These are phyloP conservation scores for Chimonanthus praecox DNA, from an alignment of 164 flowering plant genomes.

Conservation along the genomic window DNA sequence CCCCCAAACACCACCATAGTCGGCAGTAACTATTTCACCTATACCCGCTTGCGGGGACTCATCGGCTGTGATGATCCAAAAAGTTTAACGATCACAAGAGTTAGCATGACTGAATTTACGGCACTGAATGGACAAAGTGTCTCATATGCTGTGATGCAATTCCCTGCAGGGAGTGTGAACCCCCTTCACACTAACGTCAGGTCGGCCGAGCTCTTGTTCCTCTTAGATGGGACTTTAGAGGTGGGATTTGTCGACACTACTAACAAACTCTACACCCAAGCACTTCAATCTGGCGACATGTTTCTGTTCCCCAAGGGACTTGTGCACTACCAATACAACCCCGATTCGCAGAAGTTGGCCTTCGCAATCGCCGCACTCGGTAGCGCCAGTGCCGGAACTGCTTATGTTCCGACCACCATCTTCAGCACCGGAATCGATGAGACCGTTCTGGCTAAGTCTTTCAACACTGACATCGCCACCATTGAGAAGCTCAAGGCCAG, in stretches of 20 bases:
- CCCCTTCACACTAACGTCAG: conserved; percentile 25
- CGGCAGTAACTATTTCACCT: conserved; percentile 17
- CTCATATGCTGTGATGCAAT: conserved; percentile 19
- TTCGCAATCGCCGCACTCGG: conserved; percentile 22
- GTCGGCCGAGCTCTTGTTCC: conserved; percentile 17
- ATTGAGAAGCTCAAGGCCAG: conserved; percentile 21
- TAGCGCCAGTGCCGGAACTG: conserved; percentile 20
- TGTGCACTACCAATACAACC: conserved; percentile 24
- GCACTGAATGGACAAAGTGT: conserved; percentile 21
- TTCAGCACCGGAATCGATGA: conserved; percentile 15
- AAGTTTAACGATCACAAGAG: conserved; percentile 17
- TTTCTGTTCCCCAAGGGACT: conserved; percentile 28
- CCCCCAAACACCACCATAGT: conserved; percentile 6
- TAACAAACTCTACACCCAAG: conserved; percentile 22
- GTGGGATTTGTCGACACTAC: conserved; percentile 26
- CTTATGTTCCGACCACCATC: conserved; percentile 11
- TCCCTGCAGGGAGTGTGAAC: conserved; percentile 14
- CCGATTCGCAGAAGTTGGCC: conserved; percentile 3
- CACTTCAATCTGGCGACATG: conserved; percentile 21
- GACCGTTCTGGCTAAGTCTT: conserved; percentile 16
- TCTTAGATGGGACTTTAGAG: conserved; percentile 10
- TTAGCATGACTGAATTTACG: conserved; percentile 11
- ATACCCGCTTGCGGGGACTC: conserved; percentile 13
- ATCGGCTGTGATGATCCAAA: not conserved
- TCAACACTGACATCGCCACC: conserved; percentile 20